Conservation (phyloP, 2,329 filamentous ascomycete species). For the Cladophialophora immunda region DNA sequence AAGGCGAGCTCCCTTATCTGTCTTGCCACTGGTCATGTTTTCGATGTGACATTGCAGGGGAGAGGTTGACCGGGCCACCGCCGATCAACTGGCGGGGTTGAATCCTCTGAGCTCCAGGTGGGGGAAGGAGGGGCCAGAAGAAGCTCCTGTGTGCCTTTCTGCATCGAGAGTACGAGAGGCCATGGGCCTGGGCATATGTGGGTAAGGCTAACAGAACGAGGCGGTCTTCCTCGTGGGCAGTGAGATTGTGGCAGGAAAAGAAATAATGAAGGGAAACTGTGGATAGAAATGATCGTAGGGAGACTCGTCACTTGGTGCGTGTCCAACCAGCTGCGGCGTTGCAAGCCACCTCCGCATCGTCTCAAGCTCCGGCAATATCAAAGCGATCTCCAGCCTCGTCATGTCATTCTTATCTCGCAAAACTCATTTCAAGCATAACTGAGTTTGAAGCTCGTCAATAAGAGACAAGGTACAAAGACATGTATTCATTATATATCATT, state of each 20-base stretch:
- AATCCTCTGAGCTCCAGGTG: not conserved
- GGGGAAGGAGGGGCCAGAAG: not conserved
- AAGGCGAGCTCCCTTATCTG: slow-evolving; percentile 10
- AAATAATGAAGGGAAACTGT: not conserved
- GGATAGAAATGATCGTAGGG: not conserved
- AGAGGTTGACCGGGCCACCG: not conserved
- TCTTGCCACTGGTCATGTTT: slow-evolving; percentile 10
- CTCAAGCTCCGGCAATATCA: not conserved
- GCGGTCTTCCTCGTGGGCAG: not conserved
- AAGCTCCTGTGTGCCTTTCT: not conserved
- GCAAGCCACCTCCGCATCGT: slow-evolving; percentile 2
- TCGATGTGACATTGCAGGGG: slow-evolving; percentile 17
- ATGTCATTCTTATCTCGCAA: not conserved
- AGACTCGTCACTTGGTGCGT: not conserved
- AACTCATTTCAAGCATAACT: not conserved
- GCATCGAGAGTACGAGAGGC: not conserved
- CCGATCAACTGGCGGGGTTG: slow-evolving; percentile 15
- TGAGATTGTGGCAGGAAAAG: not conserved
- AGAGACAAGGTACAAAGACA: not conserved
- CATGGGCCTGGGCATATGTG: not conserved
- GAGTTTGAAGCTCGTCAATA: not conserved
- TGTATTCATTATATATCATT: not conserved
- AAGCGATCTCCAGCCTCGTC: not conserved
- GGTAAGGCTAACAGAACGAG: not conserved
- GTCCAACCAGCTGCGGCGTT: not conserved